These are phyloP conservation scores for Diversispora epigaea DNA, from an alignment of 192 early-diverging fungal genomes.

Conservation along the genomic window DNA sequence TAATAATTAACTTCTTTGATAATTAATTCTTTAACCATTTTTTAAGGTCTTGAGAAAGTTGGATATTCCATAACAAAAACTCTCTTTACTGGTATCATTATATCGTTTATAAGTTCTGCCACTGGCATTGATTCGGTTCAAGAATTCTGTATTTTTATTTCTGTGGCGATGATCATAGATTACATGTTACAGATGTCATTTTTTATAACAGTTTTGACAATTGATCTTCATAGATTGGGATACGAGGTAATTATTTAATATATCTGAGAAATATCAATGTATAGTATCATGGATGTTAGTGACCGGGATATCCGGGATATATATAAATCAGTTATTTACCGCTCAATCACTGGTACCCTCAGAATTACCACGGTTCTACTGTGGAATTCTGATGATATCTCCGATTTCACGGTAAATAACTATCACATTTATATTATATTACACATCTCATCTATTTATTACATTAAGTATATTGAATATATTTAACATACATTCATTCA, in stretches of 20 bases:
- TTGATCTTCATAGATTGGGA: slow-evolving; percentile 73
- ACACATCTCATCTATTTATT: too few species aligned
- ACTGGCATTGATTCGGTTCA: slow-evolving; percentile 62
- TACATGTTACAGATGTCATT: slow-evolving; percentile 79
- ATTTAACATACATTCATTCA: too few species aligned
- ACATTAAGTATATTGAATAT: too few species aligned
- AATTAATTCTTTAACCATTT: neutral
- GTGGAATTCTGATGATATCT: too few species aligned
- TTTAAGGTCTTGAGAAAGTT: slow-evolving; percentile 54
- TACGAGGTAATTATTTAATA: slow-evolving; percentile 49
- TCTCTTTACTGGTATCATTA: slow-evolving; percentile 54
- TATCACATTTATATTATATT: too few species aligned
- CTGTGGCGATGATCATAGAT: slow-evolving; percentile 69
- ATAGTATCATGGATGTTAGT: neutral
- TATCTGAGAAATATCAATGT: neutral
- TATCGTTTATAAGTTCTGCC: slow-evolving; percentile 58
- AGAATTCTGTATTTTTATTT: slow-evolving; percentile 74
- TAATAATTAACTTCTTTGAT: neutral
- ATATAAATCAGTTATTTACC: too few species aligned
- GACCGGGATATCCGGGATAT: too few species aligned
- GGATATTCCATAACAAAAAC: slow-evolving; percentile 66
- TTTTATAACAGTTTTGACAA: slow-evolving; percentile 72
- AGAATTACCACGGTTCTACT: too few species aligned
- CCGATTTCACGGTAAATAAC: too few species aligned
- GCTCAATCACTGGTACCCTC: too few species aligned